Evolutionary conservation across 345 rosid genomes (phyloP).

Genomic region (Citrus inodora): DNA sequence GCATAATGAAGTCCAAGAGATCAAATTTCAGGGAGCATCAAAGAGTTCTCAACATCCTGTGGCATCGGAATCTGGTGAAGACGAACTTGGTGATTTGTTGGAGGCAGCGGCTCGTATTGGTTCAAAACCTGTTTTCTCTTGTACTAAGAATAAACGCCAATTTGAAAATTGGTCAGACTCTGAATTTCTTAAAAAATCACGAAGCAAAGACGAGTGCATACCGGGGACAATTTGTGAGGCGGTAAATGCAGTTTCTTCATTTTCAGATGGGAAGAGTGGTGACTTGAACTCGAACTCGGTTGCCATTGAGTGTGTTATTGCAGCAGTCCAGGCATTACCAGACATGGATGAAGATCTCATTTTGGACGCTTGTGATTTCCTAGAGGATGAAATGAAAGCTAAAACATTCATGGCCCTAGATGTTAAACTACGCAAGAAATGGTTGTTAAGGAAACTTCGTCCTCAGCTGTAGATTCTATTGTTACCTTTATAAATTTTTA

Average conservation of each 20-base stretch:
- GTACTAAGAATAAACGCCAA: slow-evolving; percentile 44
- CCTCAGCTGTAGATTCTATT: slow-evolving; percentile 24
- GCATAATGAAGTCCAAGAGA: slow-evolving; percentile 35
- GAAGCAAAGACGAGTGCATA: slow-evolving; percentile 24
- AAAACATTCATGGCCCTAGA: slow-evolving; percentile 79
- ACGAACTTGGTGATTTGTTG: slow-evolving; percentile 31
- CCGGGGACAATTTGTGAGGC: slow-evolving; percentile 23
- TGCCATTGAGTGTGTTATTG: slow-evolving; percentile 55
- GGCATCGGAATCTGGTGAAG: slow-evolving; percentile 40
- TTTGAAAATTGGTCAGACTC: slow-evolving; percentile 30
- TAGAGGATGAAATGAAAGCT: slow-evolving; percentile 78
- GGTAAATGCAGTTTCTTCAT: slow-evolving; percentile 33
- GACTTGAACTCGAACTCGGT: slow-evolving; percentile 27
- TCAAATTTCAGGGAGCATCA: slow-evolving; percentile 22
- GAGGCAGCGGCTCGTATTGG: slow-evolving; percentile 17
- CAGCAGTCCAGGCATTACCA: slow-evolving; percentile 67
- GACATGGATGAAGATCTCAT: slow-evolving; percentile 86
- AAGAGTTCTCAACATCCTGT: slow-evolving; percentile 30
- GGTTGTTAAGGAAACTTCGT: slow-evolving; percentile 80
- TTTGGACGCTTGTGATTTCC: slow-evolving; percentile 83
- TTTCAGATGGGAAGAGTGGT: slow-evolving; percentile 30
- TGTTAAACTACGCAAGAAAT: slow-evolving; percentile 65
- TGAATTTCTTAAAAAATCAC: slow-evolving; percentile 29
- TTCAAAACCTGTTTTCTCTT: slow-evolving; percentile 22
- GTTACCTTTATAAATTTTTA: neutral